These are phyloP conservation scores for Elaphomyces granulatus DNA, from an alignment of 495 filamentous ascomycete species.

Conservation along the genomic window DNA sequence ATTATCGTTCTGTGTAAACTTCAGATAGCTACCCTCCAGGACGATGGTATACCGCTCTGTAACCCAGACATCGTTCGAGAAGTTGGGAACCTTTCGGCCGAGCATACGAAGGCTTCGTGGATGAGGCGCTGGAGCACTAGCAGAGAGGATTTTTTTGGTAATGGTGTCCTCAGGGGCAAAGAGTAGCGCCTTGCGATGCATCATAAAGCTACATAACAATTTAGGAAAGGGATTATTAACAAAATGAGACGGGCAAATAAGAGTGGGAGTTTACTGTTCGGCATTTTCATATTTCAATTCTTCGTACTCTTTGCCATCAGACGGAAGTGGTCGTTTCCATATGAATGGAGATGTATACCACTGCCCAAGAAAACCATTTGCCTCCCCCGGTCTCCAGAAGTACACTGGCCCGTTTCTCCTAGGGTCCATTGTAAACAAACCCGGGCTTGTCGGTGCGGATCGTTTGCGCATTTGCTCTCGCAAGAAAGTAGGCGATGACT, in stretches of 20 bases:
- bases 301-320: background rate
- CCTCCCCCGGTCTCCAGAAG: constrained; percentile 19
- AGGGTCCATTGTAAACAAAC: too few species aligned
- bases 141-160: constrained; percentile 27
- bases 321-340: constrained; percentile 6
- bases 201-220: constrained; percentile 42
- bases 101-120: constrained; percentile 37
- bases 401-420: too few species aligned
- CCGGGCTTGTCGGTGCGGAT: too few species aligned
- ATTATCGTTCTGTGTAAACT: constrained; percentile 36
- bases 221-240: background rate
- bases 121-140: constrained; percentile 9
- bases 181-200: constrained; percentile 45
- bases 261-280: constrained; percentile 12
- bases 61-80: constrained; percentile 40
- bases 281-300: constrained; percentile 14
- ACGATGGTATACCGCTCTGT: constrained; percentile 40
- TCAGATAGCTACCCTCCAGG: constrained; percentile 41
- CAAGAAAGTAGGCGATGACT: too few species aligned
- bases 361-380: constrained; percentile 22
- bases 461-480: too few species aligned
- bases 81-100: constrained; percentile 41
- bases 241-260: background rate
- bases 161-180: constrained; percentile 27
- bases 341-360: constrained; percentile 22